Evolutionary conservation across 768 basidiomycete genomes (phyloP).

Genomic region (Infundibulicybe gibba): DNA sequence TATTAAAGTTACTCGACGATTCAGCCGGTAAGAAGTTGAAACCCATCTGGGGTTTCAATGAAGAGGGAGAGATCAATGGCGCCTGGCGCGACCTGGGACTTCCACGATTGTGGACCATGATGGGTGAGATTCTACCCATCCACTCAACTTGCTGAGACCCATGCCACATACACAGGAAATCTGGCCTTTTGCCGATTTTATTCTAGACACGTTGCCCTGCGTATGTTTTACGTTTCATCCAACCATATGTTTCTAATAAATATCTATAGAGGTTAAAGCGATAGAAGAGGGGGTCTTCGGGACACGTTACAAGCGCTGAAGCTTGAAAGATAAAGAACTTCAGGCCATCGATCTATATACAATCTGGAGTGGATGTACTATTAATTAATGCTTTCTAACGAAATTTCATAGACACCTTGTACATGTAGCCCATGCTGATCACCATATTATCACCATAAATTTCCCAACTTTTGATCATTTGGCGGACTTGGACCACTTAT

Average conservation of each 20-base stretch:
- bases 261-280: constrained; percentile 15
- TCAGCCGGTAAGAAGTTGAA: constrained; percentile 41
- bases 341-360: too few species aligned
- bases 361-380: neutral
- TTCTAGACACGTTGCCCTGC: constrained; percentile 59
- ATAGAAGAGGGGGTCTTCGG: constrained; percentile 14
- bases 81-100: constrained; percentile 48
- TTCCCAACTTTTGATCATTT: neutral
- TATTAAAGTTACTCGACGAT: constrained; percentile 42
- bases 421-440: too few species aligned
- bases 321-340: constrained; percentile 19
- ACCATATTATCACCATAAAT: too few species aligned
- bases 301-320: constrained; percentile 10
- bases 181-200: constrained; percentile 46
- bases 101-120: constrained; percentile 54
- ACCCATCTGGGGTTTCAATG: constrained; percentile 62
- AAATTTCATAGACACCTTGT: too few species aligned
- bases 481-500: too few species aligned
- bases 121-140: constrained; percentile 33
- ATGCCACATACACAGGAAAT: constrained; percentile 35
- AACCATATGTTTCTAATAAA: neutral
- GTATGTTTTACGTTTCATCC: constrained; percentile 33
- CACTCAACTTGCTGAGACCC: neutral
- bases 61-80: constrained; percentile 59
- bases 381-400: constrained; percentile 12